Percentiles rank a stretch among this genome's conserved stretches.
phyloP scores from a whole-genome alignment of 225 moss, liverwort and hornwort genomes.

The Marchantia paleacea region DNA sequence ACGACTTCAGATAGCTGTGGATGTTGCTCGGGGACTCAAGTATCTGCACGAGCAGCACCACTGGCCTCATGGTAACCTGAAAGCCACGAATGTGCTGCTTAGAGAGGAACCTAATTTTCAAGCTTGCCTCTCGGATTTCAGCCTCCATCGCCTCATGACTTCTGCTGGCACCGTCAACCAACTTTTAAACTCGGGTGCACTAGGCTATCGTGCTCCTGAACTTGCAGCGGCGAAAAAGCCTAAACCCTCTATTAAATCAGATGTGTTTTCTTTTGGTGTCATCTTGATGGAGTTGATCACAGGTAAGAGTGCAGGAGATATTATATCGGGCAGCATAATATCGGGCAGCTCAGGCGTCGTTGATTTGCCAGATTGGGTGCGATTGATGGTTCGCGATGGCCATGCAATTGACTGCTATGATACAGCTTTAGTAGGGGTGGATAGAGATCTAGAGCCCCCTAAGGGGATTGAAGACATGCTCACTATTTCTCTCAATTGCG shows the following conservation, averaged over 20 bases:
- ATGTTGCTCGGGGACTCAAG: slow-evolving; percentile 65
- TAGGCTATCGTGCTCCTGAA: slow-evolving; percentile 82
- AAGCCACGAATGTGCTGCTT: slow-evolving; percentile 74
- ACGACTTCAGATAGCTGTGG: slow-evolving; percentile 69
- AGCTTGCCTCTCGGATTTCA: slow-evolving; percentile 70
- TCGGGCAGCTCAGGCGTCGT: slow-evolving; percentile 64
- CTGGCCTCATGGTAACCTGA: slow-evolving; percentile 82
- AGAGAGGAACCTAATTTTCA: slow-evolving; percentile 56
- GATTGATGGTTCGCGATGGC: slow-evolving; percentile 60
- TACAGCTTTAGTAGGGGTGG: slow-evolving; percentile 56
- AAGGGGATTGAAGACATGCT: slow-evolving; percentile 70
- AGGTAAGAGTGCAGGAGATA: slow-evolving; percentile 78
- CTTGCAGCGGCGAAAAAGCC: slow-evolving; percentile 67
- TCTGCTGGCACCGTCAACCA: slow-evolving; percentile 70
- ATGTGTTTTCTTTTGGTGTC: slow-evolving; percentile 84
- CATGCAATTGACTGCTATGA: slow-evolving; percentile 79
- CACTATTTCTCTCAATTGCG: slow-evolving; percentile 63
- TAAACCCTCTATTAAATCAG: slow-evolving; percentile 68
- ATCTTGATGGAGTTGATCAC: slow-evolving; percentile 75
- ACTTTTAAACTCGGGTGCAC: slow-evolving; percentile 72
- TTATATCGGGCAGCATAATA: slow-evolving; percentile 62
- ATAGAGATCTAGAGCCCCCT: slow-evolving; percentile 71
- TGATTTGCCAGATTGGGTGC: slow-evolving; percentile 84
- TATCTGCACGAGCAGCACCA: slow-evolving; percentile 70
- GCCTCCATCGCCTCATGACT: slow-evolving; percentile 84